These are phyloP conservation scores for Penicillium waksmanii DNA, from an alignment of 495 filamentous ascomycete genomes.

Conservation along the genomic window DNA sequence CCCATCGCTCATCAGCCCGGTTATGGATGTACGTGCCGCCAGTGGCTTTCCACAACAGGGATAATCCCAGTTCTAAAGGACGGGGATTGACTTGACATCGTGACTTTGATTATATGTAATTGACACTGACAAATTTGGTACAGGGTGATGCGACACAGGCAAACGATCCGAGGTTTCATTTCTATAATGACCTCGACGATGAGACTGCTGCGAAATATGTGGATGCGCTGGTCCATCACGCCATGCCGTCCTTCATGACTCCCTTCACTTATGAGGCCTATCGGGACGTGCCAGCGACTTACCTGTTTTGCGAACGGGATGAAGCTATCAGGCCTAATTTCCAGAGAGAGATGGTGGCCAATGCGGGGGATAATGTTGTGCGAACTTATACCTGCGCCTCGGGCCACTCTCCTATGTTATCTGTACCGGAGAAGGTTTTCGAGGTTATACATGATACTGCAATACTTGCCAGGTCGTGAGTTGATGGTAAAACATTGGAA, in stretches of 20 bases:
- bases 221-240: background rate
- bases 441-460: slow-evolving; percentile 9
- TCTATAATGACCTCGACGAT: slow-evolving; percentile 15
- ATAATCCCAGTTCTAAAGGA: too few species aligned
- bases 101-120: background rate
- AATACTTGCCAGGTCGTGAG: background rate
- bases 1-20: background rate
- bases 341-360: slow-evolving; percentile 8
- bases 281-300: slow-evolving; percentile 12
- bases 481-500: background rate
- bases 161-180: background rate
- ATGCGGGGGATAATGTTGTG: background rate
- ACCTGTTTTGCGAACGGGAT: slow-evolving; percentile 10
- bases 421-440: slow-evolving; percentile 7
- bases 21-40: too few species aligned
- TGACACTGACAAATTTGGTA: background rate
- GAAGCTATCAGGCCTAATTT: background rate
- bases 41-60: too few species aligned
- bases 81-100: too few species aligned
- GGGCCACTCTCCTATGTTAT: slow-evolving; percentile 9
- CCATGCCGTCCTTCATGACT: slow-evolving; percentile 3
- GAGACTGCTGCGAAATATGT: slow-evolving; percentile 5
- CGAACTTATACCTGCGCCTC: slow-evolving; percentile 2
- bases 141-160: slow-evolving; percentile 4
- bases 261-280: slow-evolving; percentile 14